These are phyloP conservation scores for Fusarium sp. DNA, from an alignment of 2,329 filamentous ascomycete genomes.

Conservation along the genomic window DNA sequence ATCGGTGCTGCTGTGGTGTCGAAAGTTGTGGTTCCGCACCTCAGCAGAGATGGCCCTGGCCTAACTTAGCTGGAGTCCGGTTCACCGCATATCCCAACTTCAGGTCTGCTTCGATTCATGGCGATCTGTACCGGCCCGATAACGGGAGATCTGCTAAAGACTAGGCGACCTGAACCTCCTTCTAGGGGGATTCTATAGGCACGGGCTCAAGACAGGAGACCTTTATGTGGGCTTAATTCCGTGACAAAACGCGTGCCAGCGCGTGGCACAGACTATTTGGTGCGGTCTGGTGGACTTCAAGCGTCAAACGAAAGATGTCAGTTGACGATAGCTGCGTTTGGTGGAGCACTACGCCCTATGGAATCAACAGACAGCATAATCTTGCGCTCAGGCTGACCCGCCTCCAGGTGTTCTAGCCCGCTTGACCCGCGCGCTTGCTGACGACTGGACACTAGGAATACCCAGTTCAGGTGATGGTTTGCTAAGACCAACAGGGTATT, in stretches of 20 bases:
- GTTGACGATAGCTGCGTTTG: constrained; percentile 38
- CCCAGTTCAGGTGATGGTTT: constrained; percentile 17
- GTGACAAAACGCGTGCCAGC: constrained; percentile 26
- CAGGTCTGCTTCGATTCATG: constrained; percentile 32
- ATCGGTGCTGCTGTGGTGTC: constrained; percentile 10
- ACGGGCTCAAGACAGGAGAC: constrained; percentile 24
- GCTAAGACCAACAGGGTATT: constrained; percentile 29
- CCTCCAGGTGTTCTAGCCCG: constrained; percentile 26
- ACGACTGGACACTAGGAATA: background rate
- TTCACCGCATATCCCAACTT: constrained; percentile 43
- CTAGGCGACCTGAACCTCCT: constrained; percentile 22
- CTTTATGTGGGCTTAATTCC: constrained; percentile 22
- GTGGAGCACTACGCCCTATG: constrained; percentile 14
- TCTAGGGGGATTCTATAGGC: constrained; percentile 23
- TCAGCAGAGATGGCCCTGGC: constrained; percentile 7
- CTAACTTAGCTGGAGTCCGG: constrained; percentile 19
- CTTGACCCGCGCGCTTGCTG: constrained; percentile 17
- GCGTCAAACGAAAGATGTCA: constrained; percentile 37
- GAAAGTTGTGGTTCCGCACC: background rate
- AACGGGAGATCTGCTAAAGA: constrained; percentile 41
- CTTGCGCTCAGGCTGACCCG: constrained; percentile 32
- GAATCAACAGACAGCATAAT: constrained; percentile 28
- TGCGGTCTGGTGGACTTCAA: constrained; percentile 19
- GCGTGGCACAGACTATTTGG: constrained; percentile 36
- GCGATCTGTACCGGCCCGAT: constrained; percentile 41